Evolutionary conservation across 73 alveolate genomes (phyloP).

Genomic region (Strombidium stylifer): DNA sequence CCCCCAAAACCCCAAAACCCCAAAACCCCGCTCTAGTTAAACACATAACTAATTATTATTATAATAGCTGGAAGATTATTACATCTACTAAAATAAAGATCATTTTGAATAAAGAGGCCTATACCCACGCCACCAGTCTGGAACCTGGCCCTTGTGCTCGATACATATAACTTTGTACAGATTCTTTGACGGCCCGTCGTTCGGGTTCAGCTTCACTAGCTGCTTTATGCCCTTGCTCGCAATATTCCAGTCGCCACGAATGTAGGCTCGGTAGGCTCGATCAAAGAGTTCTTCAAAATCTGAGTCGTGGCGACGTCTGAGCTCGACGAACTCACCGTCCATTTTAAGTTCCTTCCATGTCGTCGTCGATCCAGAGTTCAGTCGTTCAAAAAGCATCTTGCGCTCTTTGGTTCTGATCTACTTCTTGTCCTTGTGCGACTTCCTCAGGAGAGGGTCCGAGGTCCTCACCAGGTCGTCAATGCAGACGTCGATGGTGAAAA

Average conservation of each 20-base stretch:
- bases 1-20: too few relatives aligned
- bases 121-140: too few relatives aligned
- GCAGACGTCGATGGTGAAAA: slow-evolving; percentile 81
- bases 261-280: slow-evolving; percentile 38
- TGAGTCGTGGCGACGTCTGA: slow-evolving; percentile 24
- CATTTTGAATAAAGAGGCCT: too few relatives aligned
- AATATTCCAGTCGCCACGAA: slow-evolving; percentile 54
- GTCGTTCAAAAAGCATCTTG: not conserved
- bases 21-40: too few relatives aligned
- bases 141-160: too few relatives aligned
- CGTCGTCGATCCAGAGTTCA: slow-evolving; percentile 10
- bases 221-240: slow-evolving; percentile 37
- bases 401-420: slow-evolving; percentile 27
- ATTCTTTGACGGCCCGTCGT: slow-evolving; percentile 70
- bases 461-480: slow-evolving; percentile 30
- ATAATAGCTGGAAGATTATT: too few relatives aligned
- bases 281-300: slow-evolving; percentile 10
- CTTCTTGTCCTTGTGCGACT: slow-evolving; percentile 17
- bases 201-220: slow-evolving; percentile 41
- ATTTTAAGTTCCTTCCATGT: slow-evolving; percentile 24
- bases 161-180: too few relatives aligned
- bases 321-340: slow-evolving; percentile 27
- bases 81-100: too few relatives aligned
- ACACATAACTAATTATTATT: too few relatives aligned
- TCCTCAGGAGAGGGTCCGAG: slow-evolving; percentile 14